Evolutionary conservation across 202 grass and related monocot species (phyloP).

Genomic region (Elaeis oleifera): DNA sequence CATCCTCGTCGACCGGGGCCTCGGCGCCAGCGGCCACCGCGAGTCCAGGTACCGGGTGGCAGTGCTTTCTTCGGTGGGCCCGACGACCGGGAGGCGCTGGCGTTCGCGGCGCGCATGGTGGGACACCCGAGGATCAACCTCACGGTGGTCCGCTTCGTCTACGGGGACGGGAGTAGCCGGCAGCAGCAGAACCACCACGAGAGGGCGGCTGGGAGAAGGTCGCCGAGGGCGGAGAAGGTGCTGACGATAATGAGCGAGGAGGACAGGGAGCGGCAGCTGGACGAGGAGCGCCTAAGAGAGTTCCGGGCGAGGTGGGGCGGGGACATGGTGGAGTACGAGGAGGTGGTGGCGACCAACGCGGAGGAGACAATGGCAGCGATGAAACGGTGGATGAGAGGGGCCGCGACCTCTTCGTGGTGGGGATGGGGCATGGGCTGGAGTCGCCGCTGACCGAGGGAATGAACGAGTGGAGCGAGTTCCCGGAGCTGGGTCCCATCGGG

Average conservation of each 20-base stretch:
- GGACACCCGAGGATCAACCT: constrained; percentile 5
- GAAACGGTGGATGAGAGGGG: background rate
- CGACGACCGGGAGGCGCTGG: constrained; percentile 21
- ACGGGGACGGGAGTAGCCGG: no score
- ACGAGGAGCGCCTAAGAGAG: constrained; percentile 5
- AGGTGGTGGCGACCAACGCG: background rate
- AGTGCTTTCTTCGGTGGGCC: constrained; percentile 23
- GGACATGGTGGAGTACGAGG: background rate
- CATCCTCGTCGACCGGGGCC: constrained; percentile 18
- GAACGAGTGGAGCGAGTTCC: background rate
- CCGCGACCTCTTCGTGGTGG: constrained; percentile 11
- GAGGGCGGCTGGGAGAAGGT: background rate
- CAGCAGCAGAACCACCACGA: no score
- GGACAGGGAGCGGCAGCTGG: background rate
- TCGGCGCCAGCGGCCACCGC: background rate
- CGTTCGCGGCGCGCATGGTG: constrained; percentile 6
- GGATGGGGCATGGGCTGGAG: background rate
- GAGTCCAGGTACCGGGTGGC: background rate
- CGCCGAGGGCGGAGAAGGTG: no score
- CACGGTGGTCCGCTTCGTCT: constrained; percentile 9
- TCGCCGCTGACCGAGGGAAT: constrained; percentile 15
- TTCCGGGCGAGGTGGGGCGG: background rate
- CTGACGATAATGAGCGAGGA: background rate
- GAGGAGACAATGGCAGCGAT: constrained; percentile 8
- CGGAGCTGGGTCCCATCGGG: constrained; percentile 30